Evolutionary conservation across 345 rosid species (phyloP).

Genomic region (Eucalyptus pauciflora): DNA sequence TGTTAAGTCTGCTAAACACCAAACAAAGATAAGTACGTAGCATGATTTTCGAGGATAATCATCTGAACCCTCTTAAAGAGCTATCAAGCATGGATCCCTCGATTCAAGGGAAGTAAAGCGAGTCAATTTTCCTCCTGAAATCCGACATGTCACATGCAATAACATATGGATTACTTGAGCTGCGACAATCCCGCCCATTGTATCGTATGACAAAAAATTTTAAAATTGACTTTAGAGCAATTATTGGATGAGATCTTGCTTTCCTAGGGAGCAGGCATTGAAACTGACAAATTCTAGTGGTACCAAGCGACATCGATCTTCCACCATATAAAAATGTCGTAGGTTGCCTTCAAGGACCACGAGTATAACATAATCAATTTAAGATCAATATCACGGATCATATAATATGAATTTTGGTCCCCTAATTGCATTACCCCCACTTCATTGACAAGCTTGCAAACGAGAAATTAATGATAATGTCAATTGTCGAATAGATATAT

Average conservation of each 20-base stretch:
- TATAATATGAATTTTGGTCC: background rate
- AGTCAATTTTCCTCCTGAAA: background rate
- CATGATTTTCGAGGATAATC: background rate
- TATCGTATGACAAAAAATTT: background rate
- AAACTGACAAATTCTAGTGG: background rate
- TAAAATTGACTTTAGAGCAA: background rate
- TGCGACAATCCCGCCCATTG: background rate
- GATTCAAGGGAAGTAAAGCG: background rate
- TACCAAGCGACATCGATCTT: background rate
- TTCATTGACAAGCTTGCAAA: background rate
- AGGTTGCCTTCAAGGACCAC: background rate
- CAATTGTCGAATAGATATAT: background rate
- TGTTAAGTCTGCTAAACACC: background rate
- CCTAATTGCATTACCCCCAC: background rate
- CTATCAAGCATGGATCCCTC: background rate
- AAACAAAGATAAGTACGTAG: background rate
- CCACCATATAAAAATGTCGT: background rate
- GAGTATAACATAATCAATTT: background rate
- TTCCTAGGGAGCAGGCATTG: background rate
- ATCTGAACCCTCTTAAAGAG: background rate
- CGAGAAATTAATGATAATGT: background rate
- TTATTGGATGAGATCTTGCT: background rate
- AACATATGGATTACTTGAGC: background rate
- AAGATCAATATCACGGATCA: background rate
- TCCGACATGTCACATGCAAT: background rate